Conservation (phyloP, 805 yeast genomes). For the Ogataea angusta region DNA sequence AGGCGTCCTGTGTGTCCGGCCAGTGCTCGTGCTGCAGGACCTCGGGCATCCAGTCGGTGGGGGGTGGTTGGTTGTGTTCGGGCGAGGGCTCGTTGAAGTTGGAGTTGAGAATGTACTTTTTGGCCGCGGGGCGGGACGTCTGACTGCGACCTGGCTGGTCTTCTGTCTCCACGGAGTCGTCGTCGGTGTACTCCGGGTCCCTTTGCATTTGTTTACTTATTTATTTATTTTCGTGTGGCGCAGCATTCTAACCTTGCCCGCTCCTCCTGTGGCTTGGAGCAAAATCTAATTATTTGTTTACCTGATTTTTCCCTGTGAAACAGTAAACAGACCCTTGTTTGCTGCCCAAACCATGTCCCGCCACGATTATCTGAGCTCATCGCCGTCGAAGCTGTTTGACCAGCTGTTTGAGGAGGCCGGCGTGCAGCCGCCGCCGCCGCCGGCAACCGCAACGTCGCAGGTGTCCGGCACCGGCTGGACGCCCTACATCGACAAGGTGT, state of each 20-base stretch:
- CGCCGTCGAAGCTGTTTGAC: slow-evolving; percentile 30
- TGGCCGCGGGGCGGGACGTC: slow-evolving; percentile 2
- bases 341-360: slow-evolving; percentile 15
- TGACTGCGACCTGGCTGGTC: too few species aligned
- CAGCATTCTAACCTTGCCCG: background rate
- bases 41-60: slow-evolving; percentile 27
- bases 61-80: slow-evolving; percentile 5
- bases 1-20: slow-evolving; percentile 20
- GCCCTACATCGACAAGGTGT: slow-evolving; percentile 27
- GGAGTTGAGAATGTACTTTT: slow-evolving; percentile 17
- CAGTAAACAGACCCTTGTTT: slow-evolving; percentile 3
- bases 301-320: slow-evolving; percentile 6
- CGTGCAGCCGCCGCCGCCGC: slow-evolving; percentile 5
- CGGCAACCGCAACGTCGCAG: slow-evolving; percentile 10
- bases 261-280: background rate
- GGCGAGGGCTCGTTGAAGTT: slow-evolving; percentile 21
- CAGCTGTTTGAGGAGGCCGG: slow-evolving; percentile 21
- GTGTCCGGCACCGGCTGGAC: slow-evolving; percentile 25
- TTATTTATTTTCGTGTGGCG: slow-evolving; percentile 1
- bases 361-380: slow-evolving; percentile 25
- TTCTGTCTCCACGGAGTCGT: too few species aligned
- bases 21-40: slow-evolving; percentile 26
- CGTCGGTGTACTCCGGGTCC: background rate
- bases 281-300: slow-evolving; percentile 1
- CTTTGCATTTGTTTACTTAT: background rate